Evolutionary conservation across 2,329 filamentous ascomycete species (phyloP).

Genomic region (Phialophora macrospora): DNA sequence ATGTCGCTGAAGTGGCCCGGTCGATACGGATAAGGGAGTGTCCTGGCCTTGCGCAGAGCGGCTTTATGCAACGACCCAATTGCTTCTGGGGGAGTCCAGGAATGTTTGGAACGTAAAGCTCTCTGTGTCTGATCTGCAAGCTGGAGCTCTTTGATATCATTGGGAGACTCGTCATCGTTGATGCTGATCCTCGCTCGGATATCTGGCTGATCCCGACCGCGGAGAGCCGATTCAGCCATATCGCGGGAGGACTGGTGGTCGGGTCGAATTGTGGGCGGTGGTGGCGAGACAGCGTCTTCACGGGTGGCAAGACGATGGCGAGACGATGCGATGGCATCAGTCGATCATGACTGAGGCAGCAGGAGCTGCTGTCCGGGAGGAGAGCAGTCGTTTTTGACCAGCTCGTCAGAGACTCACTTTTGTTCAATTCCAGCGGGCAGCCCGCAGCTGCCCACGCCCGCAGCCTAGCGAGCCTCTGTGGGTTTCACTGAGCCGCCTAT

Average conservation of each 20-base stretch:
- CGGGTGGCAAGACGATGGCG: constrained; percentile 21
- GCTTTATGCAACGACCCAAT: constrained; percentile 17
- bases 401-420: constrained; percentile 29
- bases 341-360: constrained; percentile 28
- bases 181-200: constrained; percentile 34
- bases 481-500: not conserved
- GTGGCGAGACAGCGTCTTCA: constrained; percentile 28
- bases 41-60: constrained; percentile 27
- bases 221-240: constrained; percentile 30
- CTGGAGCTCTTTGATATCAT: constrained; percentile 28
- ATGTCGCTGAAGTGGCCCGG: constrained; percentile 22
- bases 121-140: constrained; percentile 30
- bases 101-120: constrained; percentile 30
- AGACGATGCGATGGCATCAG: constrained; percentile 4
- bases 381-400: constrained; percentile 28
- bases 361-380: constrained; percentile 19
- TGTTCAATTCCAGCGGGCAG: constrained; percentile 32
- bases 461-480: not conserved
- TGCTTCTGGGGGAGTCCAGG: constrained; percentile 26
- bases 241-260: not conserved
- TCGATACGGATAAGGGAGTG: constrained; percentile 30
- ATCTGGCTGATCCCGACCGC: constrained; percentile 28
- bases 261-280: not conserved
- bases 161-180: constrained; percentile 27
- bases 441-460: constrained; percentile 15